These are phyloP conservation scores for Yamadazyma dendronema DNA, from an alignment of 1,139 yeast species.

Conservation along the genomic window DNA sequence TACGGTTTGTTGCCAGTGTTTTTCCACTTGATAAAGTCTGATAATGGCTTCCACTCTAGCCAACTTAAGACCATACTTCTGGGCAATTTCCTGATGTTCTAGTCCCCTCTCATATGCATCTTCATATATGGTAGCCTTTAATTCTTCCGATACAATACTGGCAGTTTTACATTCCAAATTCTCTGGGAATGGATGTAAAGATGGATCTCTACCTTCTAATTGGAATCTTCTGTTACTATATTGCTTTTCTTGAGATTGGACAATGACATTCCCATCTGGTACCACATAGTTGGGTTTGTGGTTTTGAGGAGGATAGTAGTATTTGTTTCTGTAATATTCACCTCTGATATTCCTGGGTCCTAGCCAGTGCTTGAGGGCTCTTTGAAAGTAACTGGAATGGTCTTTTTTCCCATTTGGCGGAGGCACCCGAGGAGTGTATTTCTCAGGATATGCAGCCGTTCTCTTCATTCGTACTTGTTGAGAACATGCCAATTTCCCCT, in stretches of 20 bases:
- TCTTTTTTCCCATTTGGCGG: slow-evolving; percentile 29
- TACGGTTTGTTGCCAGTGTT: slow-evolving; percentile 59
- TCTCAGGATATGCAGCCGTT: slow-evolving; percentile 27
- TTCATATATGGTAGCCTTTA: slow-evolving; percentile 58
- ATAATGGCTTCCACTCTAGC: slow-evolving; percentile 86
- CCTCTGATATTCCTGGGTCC: slow-evolving; percentile 88
- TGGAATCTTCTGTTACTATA: no score
- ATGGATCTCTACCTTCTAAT: slow-evolving; percentile 25
- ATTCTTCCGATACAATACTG: slow-evolving; percentile 51
- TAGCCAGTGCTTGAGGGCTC: slow-evolving; percentile 52
- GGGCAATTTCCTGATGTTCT: slow-evolving; percentile 73
- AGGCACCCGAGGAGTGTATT: slow-evolving; percentile 25
- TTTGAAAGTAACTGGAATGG: slow-evolving; percentile 25
- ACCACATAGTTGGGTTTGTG: slow-evolving; percentile 75
- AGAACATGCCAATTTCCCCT: neutral
- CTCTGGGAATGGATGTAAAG: slow-evolving; percentile 74
- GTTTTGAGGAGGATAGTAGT: slow-evolving; percentile 68
- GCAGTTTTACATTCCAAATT: slow-evolving; percentile 73
- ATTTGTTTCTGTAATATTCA: slow-evolving; percentile 74
- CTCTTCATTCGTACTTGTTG: slow-evolving; percentile 26
- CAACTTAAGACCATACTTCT: slow-evolving; percentile 74
- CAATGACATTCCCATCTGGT: no score
- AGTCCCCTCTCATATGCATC: slow-evolving; percentile 53
- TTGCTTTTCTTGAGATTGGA: no score
- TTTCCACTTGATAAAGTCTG: slow-evolving; percentile 63